phyloP scores from a whole-genome alignment of 2,329 filamentous ascomycete species.

The Aspergillus pseudoterreus region DNA sequence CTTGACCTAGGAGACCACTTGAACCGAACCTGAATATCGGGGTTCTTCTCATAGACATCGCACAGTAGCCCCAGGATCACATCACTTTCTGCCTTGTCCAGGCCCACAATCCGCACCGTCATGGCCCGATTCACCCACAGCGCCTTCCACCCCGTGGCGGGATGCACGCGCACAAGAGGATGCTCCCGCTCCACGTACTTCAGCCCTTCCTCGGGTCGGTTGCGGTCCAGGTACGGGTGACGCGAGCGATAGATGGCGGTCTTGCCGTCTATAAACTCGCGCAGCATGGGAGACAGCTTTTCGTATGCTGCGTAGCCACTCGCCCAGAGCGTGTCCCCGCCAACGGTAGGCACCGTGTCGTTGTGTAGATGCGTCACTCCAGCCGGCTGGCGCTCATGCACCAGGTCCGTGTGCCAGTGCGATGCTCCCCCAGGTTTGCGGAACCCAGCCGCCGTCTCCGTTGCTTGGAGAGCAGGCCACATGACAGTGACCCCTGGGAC shows the following conservation, averaged over 20 bases:
- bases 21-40: slow-evolving; percentile 70
- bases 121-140: slow-evolving; percentile 69
- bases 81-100: slow-evolving; percentile 68
- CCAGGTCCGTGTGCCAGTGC: slow-evolving; percentile 67
- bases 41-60: slow-evolving; percentile 65
- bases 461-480: slow-evolving; percentile 65
- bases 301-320: slow-evolving; percentile 69
- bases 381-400: slow-evolving; percentile 67
- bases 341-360: slow-evolving; percentile 61
- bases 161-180: slow-evolving; percentile 67
- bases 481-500: slow-evolving; percentile 63
- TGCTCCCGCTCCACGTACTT: slow-evolving; percentile 65
- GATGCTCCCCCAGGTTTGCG: slow-evolving; percentile 65
- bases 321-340: slow-evolving; percentile 71
- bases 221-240: slow-evolving; percentile 57
- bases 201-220: slow-evolving; percentile 58
- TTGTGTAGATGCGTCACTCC: slow-evolving; percentile 69
- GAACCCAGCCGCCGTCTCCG: slow-evolving; percentile 59
- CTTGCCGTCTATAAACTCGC: slow-evolving; percentile 65
- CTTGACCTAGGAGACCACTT: slow-evolving; percentile 65
- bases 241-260: slow-evolving; percentile 62
- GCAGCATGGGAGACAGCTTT: slow-evolving; percentile 67
- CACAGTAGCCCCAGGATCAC: slow-evolving; percentile 63
- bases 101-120: slow-evolving; percentile 64
- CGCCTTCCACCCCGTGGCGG: slow-evolving; percentile 70